Conservation (phyloP, 2,329 filamentous ascomycete species). For the Aspergillus quadricinctus region DNA sequence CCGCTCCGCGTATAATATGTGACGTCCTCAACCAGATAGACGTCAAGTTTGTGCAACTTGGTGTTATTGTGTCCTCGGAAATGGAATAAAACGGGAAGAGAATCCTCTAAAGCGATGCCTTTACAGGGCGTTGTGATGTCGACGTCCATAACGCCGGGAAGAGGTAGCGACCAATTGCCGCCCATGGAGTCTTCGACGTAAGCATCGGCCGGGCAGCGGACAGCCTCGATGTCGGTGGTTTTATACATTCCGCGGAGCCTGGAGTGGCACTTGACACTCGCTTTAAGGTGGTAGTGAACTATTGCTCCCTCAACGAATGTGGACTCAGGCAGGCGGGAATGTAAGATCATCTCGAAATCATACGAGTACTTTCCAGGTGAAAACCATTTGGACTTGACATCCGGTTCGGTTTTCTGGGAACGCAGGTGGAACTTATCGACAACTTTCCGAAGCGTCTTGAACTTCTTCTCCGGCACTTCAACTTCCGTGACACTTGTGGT, state of each 20-base stretch:
- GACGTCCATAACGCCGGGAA: conserved; percentile 5
- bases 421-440: not conserved
- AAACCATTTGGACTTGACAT: not conserved
- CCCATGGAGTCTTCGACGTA: conserved; percentile 12
- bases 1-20: not conserved
- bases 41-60: not conserved
- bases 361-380: conserved; percentile 9
- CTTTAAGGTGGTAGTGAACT: conserved; percentile 10
- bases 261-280: conserved; percentile 4
- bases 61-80: not conserved
- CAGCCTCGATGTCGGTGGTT: conserved; percentile 3
- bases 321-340: conserved; percentile 10
- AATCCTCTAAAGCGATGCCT: conserved; percentile 2
- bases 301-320: conserved; percentile 7
- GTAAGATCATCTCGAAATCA: conserved; percentile 13
- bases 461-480: not conserved
- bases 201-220: conserved; percentile 12
- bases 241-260: conserved; percentile 1
- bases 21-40: not conserved
- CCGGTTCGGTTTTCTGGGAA: not conserved
- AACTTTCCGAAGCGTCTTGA: not conserved
- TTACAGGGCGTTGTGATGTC: conserved; percentile 7
- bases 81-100: not conserved
- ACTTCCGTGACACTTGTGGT: not conserved
- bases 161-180: not conserved